Percentiles rank a stretch among this genome's conserved stretches.
Conservation (phyloP, 345 rosid species). For the Noccaea bulbosa region DNA sequence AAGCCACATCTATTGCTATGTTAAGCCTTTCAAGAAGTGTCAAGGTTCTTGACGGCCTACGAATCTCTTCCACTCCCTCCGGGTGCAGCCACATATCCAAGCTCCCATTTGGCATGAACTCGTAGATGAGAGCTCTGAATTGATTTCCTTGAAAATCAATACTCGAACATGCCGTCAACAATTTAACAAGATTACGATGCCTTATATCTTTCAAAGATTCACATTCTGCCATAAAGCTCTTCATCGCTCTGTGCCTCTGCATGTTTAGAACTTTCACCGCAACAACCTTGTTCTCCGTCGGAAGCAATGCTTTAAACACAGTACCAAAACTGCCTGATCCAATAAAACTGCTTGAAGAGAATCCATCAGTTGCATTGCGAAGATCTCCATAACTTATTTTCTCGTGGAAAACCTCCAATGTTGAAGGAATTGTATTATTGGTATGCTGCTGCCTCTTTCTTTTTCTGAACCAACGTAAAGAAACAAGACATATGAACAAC, state of each 20-base stretch:
- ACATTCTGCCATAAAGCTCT: slow-evolving; percentile 58
- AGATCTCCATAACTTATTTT: slow-evolving; percentile 36
- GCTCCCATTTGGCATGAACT: slow-evolving; percentile 58
- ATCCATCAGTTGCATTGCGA: slow-evolving; percentile 38
- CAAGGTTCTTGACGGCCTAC: slow-evolving; percentile 21
- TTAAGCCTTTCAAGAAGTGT: slow-evolving; percentile 45
- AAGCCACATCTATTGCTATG: slow-evolving; percentile 42
- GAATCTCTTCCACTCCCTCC: slow-evolving; percentile 17
- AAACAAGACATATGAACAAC: neutral
- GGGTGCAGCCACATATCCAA: slow-evolving; percentile 53
- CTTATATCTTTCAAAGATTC: slow-evolving; percentile 48
- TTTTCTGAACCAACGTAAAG: slow-evolving; percentile 1
- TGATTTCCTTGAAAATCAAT: slow-evolving; percentile 49
- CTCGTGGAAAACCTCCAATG: slow-evolving; percentile 25
- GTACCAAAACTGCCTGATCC: slow-evolving; percentile 47
- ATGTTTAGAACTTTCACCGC: slow-evolving; percentile 51
- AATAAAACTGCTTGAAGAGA: slow-evolving; percentile 36
- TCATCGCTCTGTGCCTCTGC: slow-evolving; percentile 47
- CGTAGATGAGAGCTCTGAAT: slow-evolving; percentile 58
- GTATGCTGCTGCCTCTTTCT: slow-evolving; percentile 12
- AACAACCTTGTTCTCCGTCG: slow-evolving; percentile 12
- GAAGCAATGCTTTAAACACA: slow-evolving; percentile 41
- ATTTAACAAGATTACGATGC: slow-evolving; percentile 57
- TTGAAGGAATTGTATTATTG: neutral
- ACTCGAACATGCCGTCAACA: slow-evolving; percentile 57